Base-by-base conservation (phyloP, 805 yeast genomes). In the Candida chauliodis region DNA sequence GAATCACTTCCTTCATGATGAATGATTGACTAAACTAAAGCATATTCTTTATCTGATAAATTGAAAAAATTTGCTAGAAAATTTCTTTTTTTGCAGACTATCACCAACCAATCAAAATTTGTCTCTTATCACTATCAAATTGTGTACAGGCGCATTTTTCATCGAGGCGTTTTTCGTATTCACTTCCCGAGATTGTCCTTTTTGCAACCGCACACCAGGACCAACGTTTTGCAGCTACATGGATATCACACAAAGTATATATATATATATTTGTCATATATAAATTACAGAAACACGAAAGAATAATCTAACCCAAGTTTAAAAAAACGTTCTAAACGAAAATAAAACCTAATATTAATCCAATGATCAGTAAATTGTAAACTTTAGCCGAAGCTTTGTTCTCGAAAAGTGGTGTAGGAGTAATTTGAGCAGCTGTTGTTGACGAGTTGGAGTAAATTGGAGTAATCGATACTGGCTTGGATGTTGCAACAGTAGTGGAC, bases 1-100 rank as follows among this genome's bases (percentile, higher is more conserved):
- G 16, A 36, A 52, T 37, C 30, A 38, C 32, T 34, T 33, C 36
- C 10, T 33, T 23, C 36, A 33, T 24, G 24, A 21, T 8, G 10
- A 21, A 7, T 21, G 24, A 10, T 21, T 21, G 24, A 21, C 24
- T 8, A 21, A 21, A 21, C 10, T 10, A 8, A 10, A 8, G 7
- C 24, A 21, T 21, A 21, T 9, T 30, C 24, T 16, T 30, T 30
- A 9, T 29, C 29, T 26, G 29, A 10, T 27, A 10, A 5, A 14
- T 27, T 27, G 16, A 5, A 8, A 10, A 16, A 27, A n/a, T n/a
- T n/a, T 27, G 10, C 5, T 15, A 14, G 8, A 10, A 10, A 14
- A 10, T 27, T 27, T 27, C 14, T 27, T 14, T 27, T 27, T 6
- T 27, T 4, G 6, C 30, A 8, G 6, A 20, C 18, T 19, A 30